Evolutionary conservation across 257 asterid species (phyloP).

Genomic region (Nemophila menziesii): DNA sequence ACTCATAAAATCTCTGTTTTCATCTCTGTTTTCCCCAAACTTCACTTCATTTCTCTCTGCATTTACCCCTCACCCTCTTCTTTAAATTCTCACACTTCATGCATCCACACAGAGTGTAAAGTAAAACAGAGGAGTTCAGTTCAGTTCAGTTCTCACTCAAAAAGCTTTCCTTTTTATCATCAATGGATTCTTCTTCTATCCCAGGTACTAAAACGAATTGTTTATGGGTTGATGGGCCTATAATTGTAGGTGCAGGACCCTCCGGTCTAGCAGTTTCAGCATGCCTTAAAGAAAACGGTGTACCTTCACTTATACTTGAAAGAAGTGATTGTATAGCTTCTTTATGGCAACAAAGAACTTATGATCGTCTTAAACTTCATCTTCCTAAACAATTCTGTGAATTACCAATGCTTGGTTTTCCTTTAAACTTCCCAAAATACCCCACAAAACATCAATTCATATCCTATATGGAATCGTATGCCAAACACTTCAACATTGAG

Average conservation of each 20-base stretch:
- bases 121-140: constrained; percentile 13
- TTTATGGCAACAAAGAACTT: constrained; percentile 62
- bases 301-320: constrained; percentile 57
- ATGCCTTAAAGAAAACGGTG: constrained; percentile 50
- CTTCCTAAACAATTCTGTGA: constrained; percentile 70
- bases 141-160: constrained; percentile 5
- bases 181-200: constrained; percentile 32
- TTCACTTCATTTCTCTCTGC: constrained; percentile 13
- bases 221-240: constrained; percentile 38
- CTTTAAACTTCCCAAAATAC: constrained; percentile 50
- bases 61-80: constrained; percentile 10
- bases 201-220: constrained; percentile 15
- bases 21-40: constrained; percentile 10
- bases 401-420: constrained; percentile 53
- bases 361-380: constrained; percentile 77
- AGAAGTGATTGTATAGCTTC: constrained; percentile 71
- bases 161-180: background rate
- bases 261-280: constrained; percentile 93
- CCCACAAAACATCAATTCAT: constrained; percentile 64
- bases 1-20: constrained; percentile 4
- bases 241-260: constrained; percentile 84
- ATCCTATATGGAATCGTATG: constrained; percentile 60
- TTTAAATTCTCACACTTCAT: constrained; percentile 23
- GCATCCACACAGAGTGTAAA: constrained; percentile 11
- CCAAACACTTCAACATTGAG: constrained; percentile 28